Conservation (phyloP, 306 rosid genomes). For the Crotalaria pallida region DNA sequence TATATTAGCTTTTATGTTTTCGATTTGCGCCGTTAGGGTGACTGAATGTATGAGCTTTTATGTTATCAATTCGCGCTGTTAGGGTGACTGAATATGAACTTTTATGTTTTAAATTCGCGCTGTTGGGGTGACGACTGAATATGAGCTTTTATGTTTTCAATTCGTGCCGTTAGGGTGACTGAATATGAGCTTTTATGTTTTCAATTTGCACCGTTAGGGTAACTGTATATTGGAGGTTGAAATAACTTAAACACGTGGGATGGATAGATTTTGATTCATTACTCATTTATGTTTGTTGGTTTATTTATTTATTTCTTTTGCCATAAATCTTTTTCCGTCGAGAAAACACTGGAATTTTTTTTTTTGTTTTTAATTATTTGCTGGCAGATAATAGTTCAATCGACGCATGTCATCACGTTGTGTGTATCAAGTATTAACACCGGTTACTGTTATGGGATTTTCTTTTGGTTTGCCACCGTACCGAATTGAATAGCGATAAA, state of each 20-base stretch:
- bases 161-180: too few relatives aligned
- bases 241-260: not conserved
- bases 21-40: too few relatives aligned
- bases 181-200: not conserved
- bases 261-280: not conserved
- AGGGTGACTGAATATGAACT: too few relatives aligned
- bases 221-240: not conserved
- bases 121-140: too few relatives aligned
- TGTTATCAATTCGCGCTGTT: too few relatives aligned
- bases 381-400: not conserved
- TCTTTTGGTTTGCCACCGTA: not conserved
- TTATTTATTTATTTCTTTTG: not conserved
- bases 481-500: not conserved
- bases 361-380: not conserved
- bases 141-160: too few relatives aligned
- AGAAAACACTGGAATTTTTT: not conserved
- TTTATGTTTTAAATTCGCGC: too few relatives aligned
- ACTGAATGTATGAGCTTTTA: too few relatives aligned
- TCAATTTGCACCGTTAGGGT: not conserved
- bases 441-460: not conserved
- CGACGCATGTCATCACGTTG: not conserved
- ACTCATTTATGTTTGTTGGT: not conserved
- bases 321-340: not conserved
- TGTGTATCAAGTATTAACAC: too few relatives aligned
- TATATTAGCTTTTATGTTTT: too few relatives aligned